phyloP scores from a whole-genome alignment of 345 rosid species.

The Raphanus sativus region DNA sequence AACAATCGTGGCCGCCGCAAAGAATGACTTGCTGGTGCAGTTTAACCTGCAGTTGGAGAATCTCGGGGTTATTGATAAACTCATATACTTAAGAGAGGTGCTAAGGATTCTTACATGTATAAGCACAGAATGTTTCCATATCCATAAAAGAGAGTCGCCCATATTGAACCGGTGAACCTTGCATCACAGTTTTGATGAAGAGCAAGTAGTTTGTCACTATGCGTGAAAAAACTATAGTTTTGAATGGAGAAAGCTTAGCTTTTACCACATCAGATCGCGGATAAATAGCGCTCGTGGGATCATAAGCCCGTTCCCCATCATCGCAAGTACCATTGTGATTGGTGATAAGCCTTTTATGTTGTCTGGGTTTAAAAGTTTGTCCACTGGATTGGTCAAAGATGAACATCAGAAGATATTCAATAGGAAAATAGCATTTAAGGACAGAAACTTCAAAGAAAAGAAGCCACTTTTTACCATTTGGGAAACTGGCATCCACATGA shows the following conservation, averaged over 20 bases:
- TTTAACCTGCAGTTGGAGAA: constrained; percentile 50
- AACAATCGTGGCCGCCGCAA: constrained; percentile 66
- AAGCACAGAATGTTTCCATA: constrained; percentile 80
- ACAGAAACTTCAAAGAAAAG: background rate
- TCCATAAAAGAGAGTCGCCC: constrained; percentile 86
- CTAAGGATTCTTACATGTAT: constrained; percentile 49
- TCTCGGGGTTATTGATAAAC: constrained; percentile 1
- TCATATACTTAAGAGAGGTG: background rate
- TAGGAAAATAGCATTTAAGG: background rate
- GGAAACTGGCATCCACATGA: constrained; percentile 97
- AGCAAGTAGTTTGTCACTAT: background rate
- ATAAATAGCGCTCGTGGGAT: constrained; percentile 85
- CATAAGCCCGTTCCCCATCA: constrained; percentile 94
- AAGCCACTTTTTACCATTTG: constrained; percentile 57
- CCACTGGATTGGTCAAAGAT: constrained; percentile 55
- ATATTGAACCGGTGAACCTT: constrained; percentile 87
- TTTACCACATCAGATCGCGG: constrained; percentile 95
- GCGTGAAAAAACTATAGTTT: background rate
- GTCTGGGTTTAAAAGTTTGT: constrained; percentile 80
- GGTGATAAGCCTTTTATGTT: constrained; percentile 88
- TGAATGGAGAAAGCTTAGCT: background rate
- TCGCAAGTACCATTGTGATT: constrained; percentile 77
- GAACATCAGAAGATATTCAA: constrained; percentile 17
- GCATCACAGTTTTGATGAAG: constrained; percentile 24
- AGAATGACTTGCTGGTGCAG: constrained; percentile 61